These are phyloP conservation scores for Euclidium syriacum DNA, from an alignment of 345 rosid genomes.

Conservation along the genomic window DNA sequence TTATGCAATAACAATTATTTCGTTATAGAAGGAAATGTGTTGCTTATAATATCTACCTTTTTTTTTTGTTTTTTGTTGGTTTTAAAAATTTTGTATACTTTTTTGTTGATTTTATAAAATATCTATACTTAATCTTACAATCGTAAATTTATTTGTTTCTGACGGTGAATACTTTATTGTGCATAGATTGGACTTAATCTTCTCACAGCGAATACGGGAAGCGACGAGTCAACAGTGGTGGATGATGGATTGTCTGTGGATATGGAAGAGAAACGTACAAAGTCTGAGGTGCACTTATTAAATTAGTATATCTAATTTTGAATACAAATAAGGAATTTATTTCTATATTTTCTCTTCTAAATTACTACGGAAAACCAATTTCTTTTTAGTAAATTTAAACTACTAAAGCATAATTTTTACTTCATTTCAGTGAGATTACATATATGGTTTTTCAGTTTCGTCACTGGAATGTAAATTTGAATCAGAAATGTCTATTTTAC, in stretches of 20 bases:
- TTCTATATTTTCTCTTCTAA: too few relatives aligned
- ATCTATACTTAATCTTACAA: too few relatives aligned
- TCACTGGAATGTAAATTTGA: not conserved
- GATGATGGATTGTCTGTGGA: constrained; percentile 79
- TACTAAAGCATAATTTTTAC: too few relatives aligned
- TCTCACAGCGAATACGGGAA: constrained; percentile 61
- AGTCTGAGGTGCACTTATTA: constrained; percentile 50
- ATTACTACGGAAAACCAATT: too few relatives aligned
- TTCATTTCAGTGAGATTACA: too few relatives aligned
- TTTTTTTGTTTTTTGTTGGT: too few relatives aligned
- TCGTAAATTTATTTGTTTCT: too few relatives aligned
- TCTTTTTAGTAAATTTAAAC: too few relatives aligned
- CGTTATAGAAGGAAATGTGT: not conserved
- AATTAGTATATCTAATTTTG: not conserved
- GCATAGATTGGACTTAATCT: constrained; percentile 79
- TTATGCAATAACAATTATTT: too few relatives aligned
- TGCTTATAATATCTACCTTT: not conserved
- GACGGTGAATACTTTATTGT: not conserved
- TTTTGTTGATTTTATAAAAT: too few relatives aligned
- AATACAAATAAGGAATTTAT: too few relatives aligned
- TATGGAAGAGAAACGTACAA: constrained; percentile 52
- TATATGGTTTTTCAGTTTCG: not conserved
- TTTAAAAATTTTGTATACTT: too few relatives aligned
- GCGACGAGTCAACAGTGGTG: constrained; percentile 77
- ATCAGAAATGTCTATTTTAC: not conserved